A percentile compares a stretch with the other conserved stretches of the same genome.
phyloP scores from a whole-genome alignment of 2,329 filamentous ascomycete genomes.

The Penicillium hesseltinei region DNA sequence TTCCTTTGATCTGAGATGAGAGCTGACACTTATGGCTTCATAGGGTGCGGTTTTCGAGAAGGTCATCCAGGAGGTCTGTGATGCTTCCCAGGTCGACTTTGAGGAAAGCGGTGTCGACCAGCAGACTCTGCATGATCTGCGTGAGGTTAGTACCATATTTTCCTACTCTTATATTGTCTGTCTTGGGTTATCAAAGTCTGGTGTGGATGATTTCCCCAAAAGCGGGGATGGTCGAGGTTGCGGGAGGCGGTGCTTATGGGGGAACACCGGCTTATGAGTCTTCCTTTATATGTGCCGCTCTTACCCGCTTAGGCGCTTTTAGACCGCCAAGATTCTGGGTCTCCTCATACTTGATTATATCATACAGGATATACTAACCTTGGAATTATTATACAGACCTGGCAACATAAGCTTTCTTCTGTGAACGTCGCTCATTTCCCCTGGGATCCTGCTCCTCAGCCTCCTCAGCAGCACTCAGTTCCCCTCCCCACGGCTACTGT shows the following conservation, averaged over 20 bases:
- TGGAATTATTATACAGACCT: conserved; percentile 60
- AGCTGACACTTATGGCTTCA: conserved; percentile 30
- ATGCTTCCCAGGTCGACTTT: conserved; percentile 88
- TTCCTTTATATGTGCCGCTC: conserved; percentile 41
- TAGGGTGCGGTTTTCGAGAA: conserved; percentile 80
- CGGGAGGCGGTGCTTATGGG: conserved; percentile 40
- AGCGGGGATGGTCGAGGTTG: conserved; percentile 32
- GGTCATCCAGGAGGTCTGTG: conserved; percentile 90
- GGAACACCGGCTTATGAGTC: conserved; percentile 41
- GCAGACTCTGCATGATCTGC: conserved; percentile 79
- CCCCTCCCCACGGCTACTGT: conserved; percentile 39
- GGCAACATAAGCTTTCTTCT: conserved; percentile 86
- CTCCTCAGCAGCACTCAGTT: conserved; percentile 43
- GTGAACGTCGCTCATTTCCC: conserved; percentile 85
- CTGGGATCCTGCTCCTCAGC: conserved; percentile 80
- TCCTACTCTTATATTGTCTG: conserved; percentile 7
- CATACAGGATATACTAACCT: conserved; percentile 10
- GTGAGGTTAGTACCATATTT: conserved; percentile 64
- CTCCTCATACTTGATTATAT: conserved; percentile 10
- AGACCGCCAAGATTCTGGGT: conserved; percentile 22
- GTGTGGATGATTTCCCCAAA: conserved; percentile 23
- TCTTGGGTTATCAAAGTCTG: conserved; percentile 4
- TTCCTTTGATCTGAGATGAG: conserved; percentile 3
- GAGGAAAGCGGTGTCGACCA: conserved; percentile 94
- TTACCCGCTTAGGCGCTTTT: conserved; percentile 29